Evolutionary conservation across 257 asterid genomes (phyloP).

Genomic region (Petunia secreta): DNA sequence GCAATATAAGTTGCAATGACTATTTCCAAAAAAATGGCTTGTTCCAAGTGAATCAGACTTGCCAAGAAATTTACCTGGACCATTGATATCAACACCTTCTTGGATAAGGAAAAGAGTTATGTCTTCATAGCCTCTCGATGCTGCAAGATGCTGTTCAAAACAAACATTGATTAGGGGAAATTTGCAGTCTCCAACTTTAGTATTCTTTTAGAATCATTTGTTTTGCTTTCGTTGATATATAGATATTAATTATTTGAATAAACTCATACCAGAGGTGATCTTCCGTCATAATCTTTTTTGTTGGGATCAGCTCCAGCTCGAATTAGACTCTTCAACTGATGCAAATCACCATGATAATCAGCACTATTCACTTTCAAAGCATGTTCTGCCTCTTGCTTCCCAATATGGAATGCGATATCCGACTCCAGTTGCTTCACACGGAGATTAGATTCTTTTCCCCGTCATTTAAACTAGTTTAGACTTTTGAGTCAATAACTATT

Average conservation of each 20-base stretch:
- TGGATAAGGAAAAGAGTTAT: constrained; percentile 67
- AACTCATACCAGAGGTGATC: constrained; percentile 76
- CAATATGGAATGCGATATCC: constrained; percentile 71
- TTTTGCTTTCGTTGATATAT: not conserved
- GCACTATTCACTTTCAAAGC: constrained; percentile 87
- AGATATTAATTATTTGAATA: not conserved
- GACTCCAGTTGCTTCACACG: constrained; percentile 77
- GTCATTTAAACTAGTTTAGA: constrained; percentile 27
- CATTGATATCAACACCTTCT: constrained; percentile 64
- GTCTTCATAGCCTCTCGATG: constrained; percentile 82
- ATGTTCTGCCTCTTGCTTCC: constrained; percentile 87
- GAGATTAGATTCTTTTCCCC: constrained; percentile 74
- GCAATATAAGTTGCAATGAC: not conserved
- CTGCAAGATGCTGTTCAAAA: constrained; percentile 82
- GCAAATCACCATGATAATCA: constrained; percentile 76
- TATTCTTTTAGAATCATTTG: not conserved
- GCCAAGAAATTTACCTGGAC: constrained; percentile 49
- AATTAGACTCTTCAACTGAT: constrained; percentile 70
- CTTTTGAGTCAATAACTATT: not conserved
- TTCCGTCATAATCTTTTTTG: constrained; percentile 82
- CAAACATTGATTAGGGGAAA: constrained; percentile 18
- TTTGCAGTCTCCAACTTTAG: not conserved
- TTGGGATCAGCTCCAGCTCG: constrained; percentile 94
- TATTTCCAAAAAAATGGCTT: not conserved
- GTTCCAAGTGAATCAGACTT: not conserved